These are phyloP conservation scores for Phialocephala sp. DNA, from an alignment of 2,329 filamentous ascomycete species.

Conservation along the genomic window DNA sequence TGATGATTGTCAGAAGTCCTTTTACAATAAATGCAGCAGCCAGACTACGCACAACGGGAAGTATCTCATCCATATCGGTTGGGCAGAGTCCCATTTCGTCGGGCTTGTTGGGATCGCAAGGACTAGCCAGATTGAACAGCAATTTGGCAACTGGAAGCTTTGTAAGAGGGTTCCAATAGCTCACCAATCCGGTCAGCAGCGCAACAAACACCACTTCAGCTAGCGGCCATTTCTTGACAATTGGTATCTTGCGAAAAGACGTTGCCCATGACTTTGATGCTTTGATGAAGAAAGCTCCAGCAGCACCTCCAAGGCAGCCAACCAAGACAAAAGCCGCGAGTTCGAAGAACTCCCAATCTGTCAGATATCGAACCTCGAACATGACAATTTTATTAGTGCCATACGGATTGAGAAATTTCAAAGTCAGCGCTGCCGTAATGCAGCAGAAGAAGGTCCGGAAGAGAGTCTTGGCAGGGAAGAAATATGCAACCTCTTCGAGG, in stretches of 20 bases:
- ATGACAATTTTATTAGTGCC: conserved; percentile 96
- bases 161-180: conserved; percentile 93
- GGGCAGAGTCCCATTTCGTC: conserved; percentile 80
- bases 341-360: conserved; percentile 95
- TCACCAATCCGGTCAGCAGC: conserved; percentile 79
- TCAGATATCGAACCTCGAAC: conserved; percentile 89
- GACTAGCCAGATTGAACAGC: conserved; percentile 86
- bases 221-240: conserved; percentile 84
- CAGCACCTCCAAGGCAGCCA: conserved; percentile 81
- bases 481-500: conserved; percentile 94
- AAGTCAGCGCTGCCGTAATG: conserved; percentile 85
- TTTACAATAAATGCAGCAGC: conserved; percentile 87
- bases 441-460: conserved; percentile 99
- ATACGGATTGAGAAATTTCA: conserved; percentile 96
- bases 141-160: conserved; percentile 90
- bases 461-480: conserved; percentile 95
- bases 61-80: conserved; percentile 73
- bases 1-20: conserved; percentile 83
- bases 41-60: conserved; percentile 73
- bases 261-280: conserved; percentile 89
- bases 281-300: conserved; percentile 95
- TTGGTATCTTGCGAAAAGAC: conserved; percentile 78
- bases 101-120: conserved; percentile 74
- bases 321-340: conserved; percentile 84
- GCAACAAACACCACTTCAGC: conserved; percentile 90